Base-by-base conservation (phyloP, 345 rosid species). In the Corymbia maculata region DNA sequence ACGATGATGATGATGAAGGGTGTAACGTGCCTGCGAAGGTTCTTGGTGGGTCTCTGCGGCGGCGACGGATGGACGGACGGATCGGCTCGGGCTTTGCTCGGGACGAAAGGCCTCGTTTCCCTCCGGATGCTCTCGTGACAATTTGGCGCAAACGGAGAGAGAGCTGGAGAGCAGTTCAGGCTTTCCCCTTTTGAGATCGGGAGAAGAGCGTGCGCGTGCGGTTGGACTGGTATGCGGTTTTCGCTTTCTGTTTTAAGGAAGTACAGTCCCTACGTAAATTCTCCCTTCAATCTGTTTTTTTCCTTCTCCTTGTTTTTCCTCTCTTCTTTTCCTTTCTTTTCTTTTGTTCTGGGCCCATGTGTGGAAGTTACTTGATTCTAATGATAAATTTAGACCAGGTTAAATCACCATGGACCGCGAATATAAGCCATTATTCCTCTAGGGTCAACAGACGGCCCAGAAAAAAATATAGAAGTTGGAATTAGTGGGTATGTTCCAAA, bases 291-390 rank as follows among this genome's bases (percentile, higher is more conserved):
- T 64, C 32, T 13, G 13, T 11, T 5, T 2, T 64, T 68, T 16
- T 1, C 6, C 12, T 7, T 8, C 59, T 53, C 8, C 36, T n/a
- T 3, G 3, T 13, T 13, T 1, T 12, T 12, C 4, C 2, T 64
- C 3, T 26, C 6, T 6, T 4, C 21, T 9, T 9, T 22, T 8
- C 10, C 7, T 13, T 6, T 4, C 21, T 9, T 9, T 22, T 8
- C 10, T 21, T 21, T 55, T 36, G 42, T 55, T 8, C 79, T 15
- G 79, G 79, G 79, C 44, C 79, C 79, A 68, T 8, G 79, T 32
- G 79, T 30, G 22, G 11, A 32, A 16, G 79, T 16, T 68, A 11
- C 49, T 49, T 36, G 47, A 36, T 36, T 75, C 82, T 36, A 75
- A 75, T 75, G 82, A 75, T 75, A 4, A 42, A 8, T 36, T 75